phyloP scores from a whole-genome alignment of 495 filamentous ascomycete genomes.

The Sordaria brevicollis region DNA sequence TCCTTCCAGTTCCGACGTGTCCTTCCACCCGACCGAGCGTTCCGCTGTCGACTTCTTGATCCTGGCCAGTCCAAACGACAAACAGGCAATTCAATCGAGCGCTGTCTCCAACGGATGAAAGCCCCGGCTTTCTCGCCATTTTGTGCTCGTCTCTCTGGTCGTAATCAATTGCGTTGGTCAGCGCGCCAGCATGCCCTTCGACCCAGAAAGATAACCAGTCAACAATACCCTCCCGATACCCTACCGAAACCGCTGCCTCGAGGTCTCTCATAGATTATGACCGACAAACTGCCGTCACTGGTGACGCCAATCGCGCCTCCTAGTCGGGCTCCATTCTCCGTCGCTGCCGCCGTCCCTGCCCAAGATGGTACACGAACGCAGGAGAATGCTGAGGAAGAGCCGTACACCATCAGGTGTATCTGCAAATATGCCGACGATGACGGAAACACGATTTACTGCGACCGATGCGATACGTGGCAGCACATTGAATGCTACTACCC shows the following conservation, averaged over 20 bases:
- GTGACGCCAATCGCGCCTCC: conserved; percentile 43
- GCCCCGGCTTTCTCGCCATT: conserved; percentile 7
- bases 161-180: conserved; percentile 25
- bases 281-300: conserved; percentile 66
- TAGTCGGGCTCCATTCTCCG: conserved; percentile 39
- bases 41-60: background rate
- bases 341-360: conserved; percentile 35
- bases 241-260: conserved; percentile 45
- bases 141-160: conserved; percentile 8
- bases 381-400: conserved; percentile 64
- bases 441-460: conserved; percentile 94
- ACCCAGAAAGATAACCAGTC: conserved; percentile 37
- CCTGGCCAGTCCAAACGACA: background rate
- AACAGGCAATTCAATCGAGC: background rate
- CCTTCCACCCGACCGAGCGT: conserved; percentile 4
- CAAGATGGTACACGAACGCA: conserved; percentile 48
- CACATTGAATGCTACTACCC: conserved; percentile 94
- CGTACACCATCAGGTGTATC: conserved; percentile 96
- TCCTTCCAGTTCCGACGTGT: conserved; percentile 4
- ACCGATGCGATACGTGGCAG: conserved; percentile 94
- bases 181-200: conserved; percentile 50
- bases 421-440: conserved; percentile 89
- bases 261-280: conserved; percentile 77
- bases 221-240: conserved; percentile 23
- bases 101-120: conserved; percentile 18